Conservation (phyloP, 176 grass and related monocot genomes). For the Oryza punctata region DNA sequence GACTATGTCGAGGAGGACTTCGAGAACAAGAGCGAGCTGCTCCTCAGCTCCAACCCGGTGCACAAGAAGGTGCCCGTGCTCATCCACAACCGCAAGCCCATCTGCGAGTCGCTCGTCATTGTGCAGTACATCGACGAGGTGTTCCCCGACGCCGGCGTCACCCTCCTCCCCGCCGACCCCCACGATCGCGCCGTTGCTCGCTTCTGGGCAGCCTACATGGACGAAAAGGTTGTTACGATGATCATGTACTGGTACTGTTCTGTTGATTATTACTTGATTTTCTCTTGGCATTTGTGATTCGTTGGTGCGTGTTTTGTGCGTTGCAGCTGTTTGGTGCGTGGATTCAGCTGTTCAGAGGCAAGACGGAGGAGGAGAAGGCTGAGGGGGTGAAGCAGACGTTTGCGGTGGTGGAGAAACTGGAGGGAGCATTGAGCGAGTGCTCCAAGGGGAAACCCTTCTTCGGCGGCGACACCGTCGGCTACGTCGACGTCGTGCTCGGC, state of each 20-base stretch:
- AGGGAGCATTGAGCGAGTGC: constrained; percentile 39
- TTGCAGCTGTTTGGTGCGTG: not conserved
- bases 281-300: not conserved
- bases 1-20: constrained; percentile 6
- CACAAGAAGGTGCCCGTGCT: constrained; percentile 54
- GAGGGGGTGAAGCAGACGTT: not conserved
- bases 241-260: no score
- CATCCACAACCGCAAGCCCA: constrained; percentile 29
- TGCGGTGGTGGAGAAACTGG: constrained; percentile 13
- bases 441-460: constrained; percentile 46
- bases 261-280: not conserved
- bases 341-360: not conserved
- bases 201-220: no score
- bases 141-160: no score
- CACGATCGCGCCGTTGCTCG: no score
- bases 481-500: constrained; percentile 48
- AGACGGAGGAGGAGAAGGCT: not conserved
- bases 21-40: constrained; percentile 40
- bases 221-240: no score
- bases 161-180: no score
- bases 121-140: no score
- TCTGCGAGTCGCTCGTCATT: constrained; percentile 20
- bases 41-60: constrained; percentile 48
- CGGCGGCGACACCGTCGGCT: constrained; percentile 48
- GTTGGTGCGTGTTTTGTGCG: not conserved